Percentiles rank a stretch among this genome's conserved stretches.
These are phyloP conservation scores for Rhynchospora pubera DNA, from an alignment of 176 grass and related monocot species.

Conservation along the genomic window DNA sequence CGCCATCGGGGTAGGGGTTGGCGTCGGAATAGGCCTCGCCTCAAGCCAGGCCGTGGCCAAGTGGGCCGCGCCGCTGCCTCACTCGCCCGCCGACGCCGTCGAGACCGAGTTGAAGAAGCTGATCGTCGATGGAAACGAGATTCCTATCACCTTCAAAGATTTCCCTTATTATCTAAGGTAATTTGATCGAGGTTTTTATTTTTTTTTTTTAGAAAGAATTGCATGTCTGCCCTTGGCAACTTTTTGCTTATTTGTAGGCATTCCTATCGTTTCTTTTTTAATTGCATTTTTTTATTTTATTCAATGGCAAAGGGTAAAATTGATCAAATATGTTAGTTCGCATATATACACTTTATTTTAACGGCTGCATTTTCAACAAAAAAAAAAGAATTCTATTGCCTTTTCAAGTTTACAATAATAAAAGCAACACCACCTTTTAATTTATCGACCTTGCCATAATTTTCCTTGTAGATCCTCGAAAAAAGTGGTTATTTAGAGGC, in stretches of 20 bases:
- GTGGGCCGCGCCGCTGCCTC: not conserved
- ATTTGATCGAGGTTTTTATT: not conserved
- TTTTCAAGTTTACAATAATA: not conserved
- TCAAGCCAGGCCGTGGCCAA: conserved; percentile 31
- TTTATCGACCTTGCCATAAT: not conserved
- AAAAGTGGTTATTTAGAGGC: not conserved
- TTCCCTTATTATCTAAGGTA: conserved; percentile 91
- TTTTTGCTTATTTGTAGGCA: not conserved
- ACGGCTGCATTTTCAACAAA: not conserved
- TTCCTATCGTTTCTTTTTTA: not conserved
- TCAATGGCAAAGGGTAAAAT: not conserved
- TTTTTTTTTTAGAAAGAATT: too few relatives aligned
- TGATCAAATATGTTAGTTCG: not conserved
- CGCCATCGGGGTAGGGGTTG: conserved; percentile 70
- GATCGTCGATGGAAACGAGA: conserved; percentile 50
- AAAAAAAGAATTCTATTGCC: not conserved
- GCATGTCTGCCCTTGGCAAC: conserved; percentile 19
- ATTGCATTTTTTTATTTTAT: not conserved
- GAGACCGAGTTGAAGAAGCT: conserved; percentile 74
- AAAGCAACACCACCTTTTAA: too few relatives aligned
- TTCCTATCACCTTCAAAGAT: conserved; percentile 64
- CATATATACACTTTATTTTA: not conserved
- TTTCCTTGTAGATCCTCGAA: not conserved
- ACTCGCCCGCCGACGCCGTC: conserved; percentile 30
- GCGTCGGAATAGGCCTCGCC: conserved; percentile 72